Percentiles rank a stretch among this genome's conserved stretches.
Conservation (phyloP, 805 yeast species). For the Suhomyces prunicola region DNA sequence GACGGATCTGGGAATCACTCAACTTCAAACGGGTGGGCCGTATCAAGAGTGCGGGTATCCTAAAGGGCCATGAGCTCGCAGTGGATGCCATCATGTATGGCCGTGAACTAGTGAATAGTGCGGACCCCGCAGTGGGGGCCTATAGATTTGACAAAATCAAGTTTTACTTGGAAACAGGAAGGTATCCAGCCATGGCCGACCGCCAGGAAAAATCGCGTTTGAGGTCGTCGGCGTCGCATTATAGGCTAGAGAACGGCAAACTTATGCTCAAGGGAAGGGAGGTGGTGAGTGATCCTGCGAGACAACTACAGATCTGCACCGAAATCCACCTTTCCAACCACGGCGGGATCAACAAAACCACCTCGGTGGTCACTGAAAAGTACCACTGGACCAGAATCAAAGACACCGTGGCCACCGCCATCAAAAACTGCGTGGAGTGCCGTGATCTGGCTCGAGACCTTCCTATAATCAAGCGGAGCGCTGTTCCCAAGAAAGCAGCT, state of each 20-base stretch:
- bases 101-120: conserved; percentile 60
- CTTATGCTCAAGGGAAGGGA: conserved; percentile 74
- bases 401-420: conserved; percentile 77
- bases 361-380: conserved; percentile 69
- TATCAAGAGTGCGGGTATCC: conserved; percentile 81
- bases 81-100: conserved; percentile 89
- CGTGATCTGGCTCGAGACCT: conserved; percentile 42
- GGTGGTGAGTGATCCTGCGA: conserved; percentile 73
- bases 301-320: conserved; percentile 71
- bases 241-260: conserved; percentile 66
- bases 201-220: conserved; percentile 86
- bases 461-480: conserved; percentile 9
- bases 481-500: conserved; percentile 17
- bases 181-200: conserved; percentile 79
- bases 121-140: conserved; percentile 49
- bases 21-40: conserved; percentile 78
- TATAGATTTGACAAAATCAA: conserved; percentile 73
- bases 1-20: conserved; percentile 71
- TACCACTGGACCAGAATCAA: conserved; percentile 93
- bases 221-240: conserved; percentile 76
- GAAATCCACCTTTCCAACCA: conserved; percentile 69
- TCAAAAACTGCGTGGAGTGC: conserved; percentile 74
- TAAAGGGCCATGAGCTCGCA: conserved; percentile 79
- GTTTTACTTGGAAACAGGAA: conserved; percentile 76
- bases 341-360: conserved; percentile 86